Conservation (phyloP, 768 basidiomycete species). For the Rhizopogon vinicolor region DNA sequence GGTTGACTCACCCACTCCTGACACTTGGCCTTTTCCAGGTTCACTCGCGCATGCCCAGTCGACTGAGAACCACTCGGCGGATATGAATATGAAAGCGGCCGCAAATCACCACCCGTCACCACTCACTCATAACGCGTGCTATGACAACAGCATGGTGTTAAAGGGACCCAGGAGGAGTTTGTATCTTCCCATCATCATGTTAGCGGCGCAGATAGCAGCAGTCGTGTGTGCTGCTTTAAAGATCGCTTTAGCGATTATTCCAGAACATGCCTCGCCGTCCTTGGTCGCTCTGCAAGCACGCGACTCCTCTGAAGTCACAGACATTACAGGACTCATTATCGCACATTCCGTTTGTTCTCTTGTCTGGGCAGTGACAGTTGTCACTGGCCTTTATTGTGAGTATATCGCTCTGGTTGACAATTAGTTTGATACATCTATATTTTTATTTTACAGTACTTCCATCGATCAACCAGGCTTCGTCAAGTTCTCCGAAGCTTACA, state of each 20-base stretch:
- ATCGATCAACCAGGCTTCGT: not conserved
- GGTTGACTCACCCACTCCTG: conserved; percentile 25
- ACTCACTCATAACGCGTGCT: not conserved
- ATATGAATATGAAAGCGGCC: not conserved
- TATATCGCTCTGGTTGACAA: too few species aligned
- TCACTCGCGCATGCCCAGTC: conserved; percentile 16
- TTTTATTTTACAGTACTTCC: not conserved
- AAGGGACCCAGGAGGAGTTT: not conserved
- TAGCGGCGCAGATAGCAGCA: conserved; percentile 16
- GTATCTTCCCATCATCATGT: conserved; percentile 10
- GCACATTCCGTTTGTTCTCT: conserved; percentile 15
- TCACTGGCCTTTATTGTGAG: conserved; percentile 21
- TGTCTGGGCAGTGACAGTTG: conserved; percentile 17
- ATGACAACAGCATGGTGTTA: not conserved
- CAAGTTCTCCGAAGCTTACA: not conserved
- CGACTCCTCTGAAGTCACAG: not conserved
- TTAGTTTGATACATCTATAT: not conserved
- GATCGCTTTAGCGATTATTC: conserved; percentile 9
- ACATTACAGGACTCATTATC: conserved; percentile 11
- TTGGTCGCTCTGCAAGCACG: not conserved
- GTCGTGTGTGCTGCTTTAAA: conserved; percentile 18
- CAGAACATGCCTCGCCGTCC: not conserved
- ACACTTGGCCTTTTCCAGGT: conserved; percentile 29
- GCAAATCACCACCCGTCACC: conserved; percentile 4
- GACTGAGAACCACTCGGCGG: not conserved